A percentile compares a stretch with the other conserved stretches of the same genome.
phyloP scores from a whole-genome alignment of 31 red algal genomes.

The Porphyra umbilicalis region DNA sequence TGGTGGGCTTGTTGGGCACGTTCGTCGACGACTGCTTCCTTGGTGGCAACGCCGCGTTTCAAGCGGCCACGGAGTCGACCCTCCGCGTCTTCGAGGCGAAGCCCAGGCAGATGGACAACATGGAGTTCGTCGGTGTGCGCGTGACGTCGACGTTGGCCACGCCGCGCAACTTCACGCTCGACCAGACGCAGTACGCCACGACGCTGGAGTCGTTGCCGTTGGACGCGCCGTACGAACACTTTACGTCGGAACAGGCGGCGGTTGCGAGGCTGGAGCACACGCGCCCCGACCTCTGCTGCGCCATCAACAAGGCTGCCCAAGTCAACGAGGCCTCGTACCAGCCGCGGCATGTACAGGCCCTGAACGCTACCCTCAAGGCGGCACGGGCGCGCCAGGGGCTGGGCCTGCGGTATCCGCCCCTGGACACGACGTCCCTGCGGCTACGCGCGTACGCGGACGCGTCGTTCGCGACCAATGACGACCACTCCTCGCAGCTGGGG shows the following conservation, averaged over 20 bases:
- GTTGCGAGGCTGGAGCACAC: conserved; percentile 6
- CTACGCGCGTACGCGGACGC: conserved; percentile 4
- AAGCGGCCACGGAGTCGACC: no score
- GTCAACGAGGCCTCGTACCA: conserved; percentile 1
- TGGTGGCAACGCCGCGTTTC: no score
- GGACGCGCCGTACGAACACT: neutral
- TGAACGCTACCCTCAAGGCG: neutral
- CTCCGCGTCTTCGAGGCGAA: no score
- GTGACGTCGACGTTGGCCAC: no score
- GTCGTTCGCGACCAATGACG: conserved; percentile 11
- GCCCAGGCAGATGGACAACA: no score
- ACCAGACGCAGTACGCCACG: neutral
- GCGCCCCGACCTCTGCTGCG: conserved; percentile 9
- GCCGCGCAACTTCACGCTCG: neutral
- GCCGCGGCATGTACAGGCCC: neutral
- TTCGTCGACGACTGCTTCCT: no score
- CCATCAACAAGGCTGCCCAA: neutral
- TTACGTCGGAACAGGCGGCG: conserved; percentile 12
- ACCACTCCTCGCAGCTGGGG: conserved; percentile 12
- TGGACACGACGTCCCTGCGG: neutral
- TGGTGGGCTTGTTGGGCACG: no score
- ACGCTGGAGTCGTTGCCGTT: neutral
- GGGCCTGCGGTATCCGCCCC: neutral
- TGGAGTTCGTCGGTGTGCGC: no score
- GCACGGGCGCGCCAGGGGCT: neutral